Percentiles rank a stretch among this genome's conserved stretches.
These are phyloP conservation scores for Ceratocystis ficicola DNA, from an alignment of 2,329 filamentous ascomycete genomes.

Conservation along the genomic window DNA sequence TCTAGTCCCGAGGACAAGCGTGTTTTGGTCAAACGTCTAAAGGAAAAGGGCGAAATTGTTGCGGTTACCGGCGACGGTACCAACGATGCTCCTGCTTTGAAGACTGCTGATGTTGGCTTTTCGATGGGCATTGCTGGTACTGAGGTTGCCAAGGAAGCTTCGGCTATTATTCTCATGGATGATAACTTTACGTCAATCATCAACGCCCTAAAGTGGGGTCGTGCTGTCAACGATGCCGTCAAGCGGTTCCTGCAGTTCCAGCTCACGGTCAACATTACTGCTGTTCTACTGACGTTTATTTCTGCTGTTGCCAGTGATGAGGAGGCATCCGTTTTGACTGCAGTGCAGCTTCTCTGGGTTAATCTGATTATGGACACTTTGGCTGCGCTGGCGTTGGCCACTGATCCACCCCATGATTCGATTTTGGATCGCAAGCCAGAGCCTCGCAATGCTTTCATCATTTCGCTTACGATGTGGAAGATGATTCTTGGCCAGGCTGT, in stretches of 20 bases:
- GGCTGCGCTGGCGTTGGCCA: constrained; percentile 75
- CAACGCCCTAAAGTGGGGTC: constrained; percentile 70
- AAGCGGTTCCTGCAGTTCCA: constrained; percentile 68
- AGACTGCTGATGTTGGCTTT: constrained; percentile 71
- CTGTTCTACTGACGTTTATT: constrained; percentile 76
- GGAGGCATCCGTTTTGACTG: constrained; percentile 66
- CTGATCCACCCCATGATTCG: constrained; percentile 73
- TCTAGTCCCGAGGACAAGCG: constrained; percentile 70
- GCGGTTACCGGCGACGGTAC: constrained; percentile 76
- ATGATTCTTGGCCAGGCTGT: constrained; percentile 93
- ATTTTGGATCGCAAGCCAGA: constrained; percentile 66
- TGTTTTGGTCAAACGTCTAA: constrained; percentile 57
- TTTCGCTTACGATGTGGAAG: constrained; percentile 95
- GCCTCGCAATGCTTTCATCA: constrained; percentile 46
- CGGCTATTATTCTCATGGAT: constrained; percentile 76
- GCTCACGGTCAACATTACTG: constrained; percentile 83
- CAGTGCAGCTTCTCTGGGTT: constrained; percentile 89
- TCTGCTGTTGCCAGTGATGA: constrained; percentile 61
- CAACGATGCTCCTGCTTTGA: constrained; percentile 71
- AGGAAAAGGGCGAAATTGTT: constrained; percentile 62
- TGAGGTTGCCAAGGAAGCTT: constrained; percentile 74
- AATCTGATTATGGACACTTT: constrained; percentile 97
- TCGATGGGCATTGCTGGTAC: constrained; percentile 78
- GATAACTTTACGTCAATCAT: constrained; percentile 82
- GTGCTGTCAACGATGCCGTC: constrained; percentile 64